phyloP scores from a whole-genome alignment of 2,329 filamentous ascomycete genomes.

The Chaetomium globosum region DNA sequence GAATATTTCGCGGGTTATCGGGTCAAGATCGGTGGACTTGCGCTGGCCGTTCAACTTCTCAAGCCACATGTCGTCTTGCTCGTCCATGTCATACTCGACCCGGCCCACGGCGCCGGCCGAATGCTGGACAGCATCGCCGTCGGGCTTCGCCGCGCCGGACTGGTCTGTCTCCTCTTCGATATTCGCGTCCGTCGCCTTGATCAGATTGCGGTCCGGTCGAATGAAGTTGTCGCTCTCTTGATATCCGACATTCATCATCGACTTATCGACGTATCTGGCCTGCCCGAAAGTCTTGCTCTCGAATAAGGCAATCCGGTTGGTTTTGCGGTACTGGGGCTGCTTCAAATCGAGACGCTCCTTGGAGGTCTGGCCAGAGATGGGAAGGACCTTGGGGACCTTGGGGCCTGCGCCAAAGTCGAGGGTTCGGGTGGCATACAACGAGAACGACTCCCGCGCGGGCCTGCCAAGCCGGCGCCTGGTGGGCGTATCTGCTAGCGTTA shows the following conservation, averaged over 20 bases:
- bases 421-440: conserved; percentile 56
- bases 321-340: conserved; percentile 71
- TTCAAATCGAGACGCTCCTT: conserved; percentile 80
- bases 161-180: conserved; percentile 62
- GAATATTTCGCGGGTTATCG: conserved; percentile 90
- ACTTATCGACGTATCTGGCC: conserved; percentile 89
- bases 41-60: conserved; percentile 79
- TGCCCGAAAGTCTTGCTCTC: conserved; percentile 85
- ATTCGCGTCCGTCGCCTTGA: conserved; percentile 63
- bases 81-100: conserved; percentile 99
- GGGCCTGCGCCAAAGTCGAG: conserved; percentile 51
- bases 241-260: conserved; percentile 94
- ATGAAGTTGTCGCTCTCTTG: conserved; percentile 91
- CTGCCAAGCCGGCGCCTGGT: conserved; percentile 50
- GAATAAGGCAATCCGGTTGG: conserved; percentile 77
- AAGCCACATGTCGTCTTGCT: conserved; percentile 97
- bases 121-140: conserved; percentile 56
- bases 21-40: conserved; percentile 71
- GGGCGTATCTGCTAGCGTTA: conserved; percentile 42
- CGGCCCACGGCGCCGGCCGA: conserved; percentile 65
- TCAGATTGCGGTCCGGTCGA: conserved; percentile 72
- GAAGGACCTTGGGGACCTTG: conserved; percentile 66
- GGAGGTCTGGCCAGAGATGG: conserved; percentile 76
- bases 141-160: conserved; percentile 49
- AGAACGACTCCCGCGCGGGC: conserved; percentile 54